A percentile compares a stretch with the other conserved stretches of the same genome.
Conservation (phyloP, 129 eudicot species). For the Centaurea solstitialis region DNA sequence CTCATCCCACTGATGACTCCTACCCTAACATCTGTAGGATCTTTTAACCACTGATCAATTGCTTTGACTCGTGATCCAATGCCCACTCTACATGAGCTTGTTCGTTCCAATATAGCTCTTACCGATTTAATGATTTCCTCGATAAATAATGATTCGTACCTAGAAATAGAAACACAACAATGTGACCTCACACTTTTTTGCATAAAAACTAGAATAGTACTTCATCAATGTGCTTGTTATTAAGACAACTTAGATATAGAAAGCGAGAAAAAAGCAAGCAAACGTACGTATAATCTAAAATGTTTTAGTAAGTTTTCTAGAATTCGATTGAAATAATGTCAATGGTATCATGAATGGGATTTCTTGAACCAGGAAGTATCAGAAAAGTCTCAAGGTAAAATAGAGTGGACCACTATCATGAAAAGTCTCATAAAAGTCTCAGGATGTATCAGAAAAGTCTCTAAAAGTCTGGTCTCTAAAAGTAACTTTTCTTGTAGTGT, state of each 20-base stretch:
- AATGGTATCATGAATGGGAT: too few species aligned
- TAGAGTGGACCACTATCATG: not conserved
- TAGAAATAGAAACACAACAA: not conserved
- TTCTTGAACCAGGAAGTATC: not conserved
- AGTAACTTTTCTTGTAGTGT: too few species aligned
- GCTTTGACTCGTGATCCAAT: conserved; percentile 26
- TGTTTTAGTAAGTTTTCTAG: not conserved
- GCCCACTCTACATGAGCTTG: conserved; percentile 20
- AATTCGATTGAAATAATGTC: too few species aligned
- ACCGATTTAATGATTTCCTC: not conserved
- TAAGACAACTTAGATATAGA: not conserved
- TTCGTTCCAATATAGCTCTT: conserved; percentile 21
- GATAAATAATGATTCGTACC: not conserved
- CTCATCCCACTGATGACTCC: conserved; percentile 33
- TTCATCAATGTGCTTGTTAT: not conserved
- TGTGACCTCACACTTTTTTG: not conserved
- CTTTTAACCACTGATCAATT: conserved; percentile 28
- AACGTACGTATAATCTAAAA: not conserved
- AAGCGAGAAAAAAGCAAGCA: too few species aligned
- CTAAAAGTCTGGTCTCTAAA: too few species aligned
- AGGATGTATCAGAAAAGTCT: too few species aligned
- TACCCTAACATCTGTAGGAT: conserved; percentile 15
- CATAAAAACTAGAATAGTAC: not conserved
- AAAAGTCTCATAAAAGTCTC: too few species aligned
- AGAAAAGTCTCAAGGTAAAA: too few species aligned